Evolutionary conservation across 306 rosid species (phyloP).

Genomic region (Aeschynomene evenia): DNA sequence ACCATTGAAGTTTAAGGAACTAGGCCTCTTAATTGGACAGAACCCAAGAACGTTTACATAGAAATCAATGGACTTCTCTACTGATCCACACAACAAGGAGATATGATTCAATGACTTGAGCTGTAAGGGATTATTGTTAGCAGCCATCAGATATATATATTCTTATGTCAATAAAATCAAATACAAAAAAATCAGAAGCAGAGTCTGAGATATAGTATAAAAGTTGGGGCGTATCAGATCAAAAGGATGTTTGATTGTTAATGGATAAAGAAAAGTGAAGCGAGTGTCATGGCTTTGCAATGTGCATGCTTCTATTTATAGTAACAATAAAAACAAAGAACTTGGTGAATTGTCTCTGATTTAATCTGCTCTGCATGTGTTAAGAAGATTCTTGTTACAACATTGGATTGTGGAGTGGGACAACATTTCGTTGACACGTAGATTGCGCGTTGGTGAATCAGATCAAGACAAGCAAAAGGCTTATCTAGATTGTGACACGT

Average conservation of each 20-base stretch:
- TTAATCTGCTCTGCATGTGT: not conserved
- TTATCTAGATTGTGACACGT: slow-evolving; percentile 34
- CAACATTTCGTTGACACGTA: slow-evolving; percentile 22
- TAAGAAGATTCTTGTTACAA: slow-evolving; percentile 18
- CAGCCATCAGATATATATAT: too few species aligned
- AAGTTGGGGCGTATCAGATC: not conserved
- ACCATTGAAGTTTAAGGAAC: slow-evolving; percentile 36
- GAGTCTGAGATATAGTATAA: not conserved
- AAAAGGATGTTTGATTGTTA: not conserved
- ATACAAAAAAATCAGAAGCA: not conserved
- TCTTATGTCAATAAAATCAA: not conserved
- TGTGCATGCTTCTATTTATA: slow-evolving; percentile 1
- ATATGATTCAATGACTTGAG: slow-evolving; percentile 82
- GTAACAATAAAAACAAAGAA: not conserved
- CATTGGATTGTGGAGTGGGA: slow-evolving; percentile 4
- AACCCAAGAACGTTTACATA: slow-evolving; percentile 72
- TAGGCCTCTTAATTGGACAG: slow-evolving; percentile 41
- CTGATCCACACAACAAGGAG: slow-evolving; percentile 64
- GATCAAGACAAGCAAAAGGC: slow-evolving; percentile 25
- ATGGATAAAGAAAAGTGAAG: not conserved
- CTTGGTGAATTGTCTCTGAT: not conserved
- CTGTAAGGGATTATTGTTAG: slow-evolving; percentile 67
- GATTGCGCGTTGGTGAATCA: slow-evolving; percentile 32
- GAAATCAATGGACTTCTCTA: slow-evolving; percentile 61
- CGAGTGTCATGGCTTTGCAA: not conserved